Evolutionary conservation across 805 yeast genomes (phyloP).

Genomic region (Candida easanensis): DNA sequence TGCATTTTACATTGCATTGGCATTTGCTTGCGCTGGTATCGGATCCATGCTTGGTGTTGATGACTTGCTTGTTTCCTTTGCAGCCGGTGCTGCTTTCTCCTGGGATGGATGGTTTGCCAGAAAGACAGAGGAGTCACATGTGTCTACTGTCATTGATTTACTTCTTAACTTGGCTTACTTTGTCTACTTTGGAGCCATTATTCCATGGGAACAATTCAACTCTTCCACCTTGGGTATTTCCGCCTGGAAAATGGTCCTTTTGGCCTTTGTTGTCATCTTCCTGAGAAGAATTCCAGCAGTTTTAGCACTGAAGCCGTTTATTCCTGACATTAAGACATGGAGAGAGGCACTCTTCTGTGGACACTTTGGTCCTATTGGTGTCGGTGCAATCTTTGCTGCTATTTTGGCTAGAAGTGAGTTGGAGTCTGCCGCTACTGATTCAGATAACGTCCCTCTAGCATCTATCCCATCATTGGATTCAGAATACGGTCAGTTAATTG

Average conservation of each 20-base stretch:
- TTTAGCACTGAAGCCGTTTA: conserved; percentile 65
- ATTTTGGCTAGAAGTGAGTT: conserved; percentile 72
- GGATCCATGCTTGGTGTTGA: conserved; percentile 88
- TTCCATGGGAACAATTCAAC: conserved; percentile 85
- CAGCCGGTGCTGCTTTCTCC: conserved; percentile 90
- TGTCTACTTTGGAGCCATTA: conserved; percentile 85
- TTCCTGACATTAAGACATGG: conserved; percentile 89
- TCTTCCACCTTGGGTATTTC: conserved; percentile 55
- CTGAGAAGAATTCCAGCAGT: conserved; percentile 84
- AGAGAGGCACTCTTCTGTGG: conserved; percentile 93
- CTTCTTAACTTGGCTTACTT: conserved; percentile 81
- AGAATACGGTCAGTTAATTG: conserved; percentile 23
- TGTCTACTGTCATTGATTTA: conserved; percentile 86
- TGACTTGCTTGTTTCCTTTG: conserved; percentile 83
- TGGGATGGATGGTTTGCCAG: conserved; percentile 91
- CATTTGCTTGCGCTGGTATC: conserved; percentile 83
- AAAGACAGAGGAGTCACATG: conserved; percentile 80
- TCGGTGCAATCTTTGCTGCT: conserved; percentile 79
- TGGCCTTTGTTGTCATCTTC: conserved; percentile 71
- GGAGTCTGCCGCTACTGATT: conserved; percentile 47
- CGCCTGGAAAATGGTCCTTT: conserved; percentile 75
- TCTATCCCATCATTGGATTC: conserved; percentile 37
- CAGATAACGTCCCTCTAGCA: conserved; percentile 55
- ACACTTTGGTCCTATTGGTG: conserved; percentile 96
- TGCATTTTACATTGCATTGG: conserved; percentile 77